phyloP scores from a whole-genome alignment of 257 asterid species.

The Fraxinus americana region DNA sequence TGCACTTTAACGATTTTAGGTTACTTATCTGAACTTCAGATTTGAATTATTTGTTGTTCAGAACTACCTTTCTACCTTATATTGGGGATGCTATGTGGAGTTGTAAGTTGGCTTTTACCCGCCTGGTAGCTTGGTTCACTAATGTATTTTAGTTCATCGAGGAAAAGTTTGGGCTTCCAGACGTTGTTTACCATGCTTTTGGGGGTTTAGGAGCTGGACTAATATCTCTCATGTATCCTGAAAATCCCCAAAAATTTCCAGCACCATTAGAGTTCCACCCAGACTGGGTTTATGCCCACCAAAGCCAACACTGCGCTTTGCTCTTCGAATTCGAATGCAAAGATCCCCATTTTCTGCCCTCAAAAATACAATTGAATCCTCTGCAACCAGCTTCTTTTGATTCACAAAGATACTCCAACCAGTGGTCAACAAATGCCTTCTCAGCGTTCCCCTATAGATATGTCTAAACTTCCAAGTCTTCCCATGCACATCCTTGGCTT shows the following conservation, averaged over 20 bases:
- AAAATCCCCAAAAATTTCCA: fast-evolving
- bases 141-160: constrained; percentile 62
- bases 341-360: too few relatives aligned
- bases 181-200: constrained; percentile 92
- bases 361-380: too few relatives aligned
- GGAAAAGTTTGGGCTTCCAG: constrained; percentile 75
- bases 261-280: too few relatives aligned
- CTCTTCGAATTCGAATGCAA: too few relatives aligned
- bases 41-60: constrained; percentile 45
- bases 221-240: constrained; percentile 94
- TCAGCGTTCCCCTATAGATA: too few relatives aligned
- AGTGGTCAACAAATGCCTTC: too few relatives aligned
- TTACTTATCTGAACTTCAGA: constrained; percentile 30
- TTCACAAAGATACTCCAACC: too few relatives aligned
- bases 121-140: constrained; percentile 77
- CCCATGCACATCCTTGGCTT: too few relatives aligned
- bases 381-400: too few relatives aligned
- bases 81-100: constrained; percentile 97
- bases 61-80: constrained; percentile 95
- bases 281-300: too few relatives aligned
- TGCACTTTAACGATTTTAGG: constrained; percentile 17
- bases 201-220: constrained; percentile 98
- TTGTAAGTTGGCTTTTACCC: constrained; percentile 34
- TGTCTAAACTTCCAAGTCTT: too few relatives aligned
- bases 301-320: too few relatives aligned